These are phyloP conservation scores for Gorgonomyces haynaldii DNA, from an alignment of 192 early-diverging fungal genomes.

Conservation along the genomic window DNA sequence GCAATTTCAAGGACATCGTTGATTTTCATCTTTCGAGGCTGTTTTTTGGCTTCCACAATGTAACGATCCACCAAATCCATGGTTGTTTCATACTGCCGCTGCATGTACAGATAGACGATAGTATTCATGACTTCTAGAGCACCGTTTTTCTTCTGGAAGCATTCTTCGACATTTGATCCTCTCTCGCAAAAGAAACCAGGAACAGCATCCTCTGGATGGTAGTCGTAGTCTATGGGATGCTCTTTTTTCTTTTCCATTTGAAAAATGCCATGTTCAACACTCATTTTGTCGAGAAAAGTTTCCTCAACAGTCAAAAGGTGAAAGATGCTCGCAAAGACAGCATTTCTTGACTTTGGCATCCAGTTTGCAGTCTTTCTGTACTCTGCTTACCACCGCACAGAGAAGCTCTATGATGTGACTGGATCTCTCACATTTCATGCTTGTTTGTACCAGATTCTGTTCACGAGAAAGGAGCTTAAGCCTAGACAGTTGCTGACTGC, in stretches of 20 bases:
- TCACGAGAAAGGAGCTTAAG: conserved; percentile 7
- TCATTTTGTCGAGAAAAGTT: neutral
- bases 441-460: conserved; percentile 12
- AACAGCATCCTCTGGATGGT: neutral
- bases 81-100: neutral
- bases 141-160: neutral
- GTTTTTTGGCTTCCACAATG: neutral
- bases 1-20: conserved; percentile 1
- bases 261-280: neutral
- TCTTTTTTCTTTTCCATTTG: conserved; percentile 1
- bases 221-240: neutral
- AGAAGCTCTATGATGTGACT: conserved; percentile 34
- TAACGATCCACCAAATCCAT: neutral
- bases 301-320: no score
- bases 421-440: conserved; percentile 33
- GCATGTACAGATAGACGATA: neutral
- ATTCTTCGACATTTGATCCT: neutral
- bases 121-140: neutral
- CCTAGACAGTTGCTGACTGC: conserved; percentile 32
- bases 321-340: no score
- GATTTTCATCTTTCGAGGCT: neutral
- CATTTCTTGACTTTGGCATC: conserved; percentile 40
- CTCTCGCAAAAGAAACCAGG: neutral
- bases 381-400: conserved; percentile 31
- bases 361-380: conserved; percentile 28